Base-by-base conservation (phyloP, 2,329 filamentous ascomycete species). In the Aspergillus versicolor region DNA sequence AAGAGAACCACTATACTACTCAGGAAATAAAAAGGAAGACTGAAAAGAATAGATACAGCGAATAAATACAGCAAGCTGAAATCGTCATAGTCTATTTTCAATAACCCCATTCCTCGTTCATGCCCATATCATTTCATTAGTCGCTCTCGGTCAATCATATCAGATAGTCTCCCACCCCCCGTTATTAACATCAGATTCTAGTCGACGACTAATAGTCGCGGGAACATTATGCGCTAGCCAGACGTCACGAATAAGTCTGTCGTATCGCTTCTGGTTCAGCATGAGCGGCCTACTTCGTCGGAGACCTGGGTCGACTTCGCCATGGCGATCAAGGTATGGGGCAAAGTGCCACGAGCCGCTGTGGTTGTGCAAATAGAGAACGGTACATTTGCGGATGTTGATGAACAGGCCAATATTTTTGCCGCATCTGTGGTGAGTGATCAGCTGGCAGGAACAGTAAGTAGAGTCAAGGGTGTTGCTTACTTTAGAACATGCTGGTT, bases 131-230 rank as follows among this genome's bases (percentile, higher is more conserved):
- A 37, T n/a, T 37, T 37, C 34, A 37, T 13, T 37, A 37, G 9
- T 30, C 27, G 27, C 27, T 30, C 27, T 4, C 27, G 8, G 27
- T 30, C 8, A 30, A 44, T 13, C 22, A 17, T 12, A 27, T 69
- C 66, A 77, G 19, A 77, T 73, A 56, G 73, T 97, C 78, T 99
- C 94, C 94, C 94, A 99, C 0, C 94, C 94, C 0, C 94, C 94
- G 67, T 91, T 97, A 71, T 99, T 99, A 44, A 97, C 91, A 73
- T 99, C 94, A 13, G 91, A 89, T 79, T 99, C 94, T 63, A 99
- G 76, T 75, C 91, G 93, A 63, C 94, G 83, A 63, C 89, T 90
- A 70, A 99, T 96, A 46, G 91, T 87, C 64, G 90, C 95, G 37
- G 92, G 92, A 27, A 99, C 86, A 4, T 89, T 88, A 67, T 97